phyloP scores from a whole-genome alignment of 2,329 filamentous ascomycete species.

The Cladosporium colombiae region DNA sequence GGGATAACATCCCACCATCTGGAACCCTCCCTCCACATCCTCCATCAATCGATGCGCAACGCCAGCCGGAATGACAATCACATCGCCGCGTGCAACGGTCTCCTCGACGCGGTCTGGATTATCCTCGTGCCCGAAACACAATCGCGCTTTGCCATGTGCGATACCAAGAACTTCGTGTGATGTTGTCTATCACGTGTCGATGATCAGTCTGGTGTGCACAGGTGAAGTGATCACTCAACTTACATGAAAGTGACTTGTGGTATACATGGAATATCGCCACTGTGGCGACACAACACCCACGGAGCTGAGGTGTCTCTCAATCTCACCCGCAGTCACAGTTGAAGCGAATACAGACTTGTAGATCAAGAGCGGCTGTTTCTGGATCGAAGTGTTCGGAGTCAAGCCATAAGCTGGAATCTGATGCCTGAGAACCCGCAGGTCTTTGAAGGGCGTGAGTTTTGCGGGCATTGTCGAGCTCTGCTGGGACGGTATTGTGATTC shows the following conservation, averaged over 20 bases:
- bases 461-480: not conserved
- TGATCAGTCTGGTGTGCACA: not conserved
- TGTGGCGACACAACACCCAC: constrained; percentile 61
- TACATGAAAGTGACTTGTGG: constrained; percentile 65
- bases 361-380: constrained; percentile 64
- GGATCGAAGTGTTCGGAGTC: constrained; percentile 66
- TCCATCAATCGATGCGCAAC: constrained; percentile 64
- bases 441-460: constrained; percentile 47
- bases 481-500: not conserved
- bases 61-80: constrained; percentile 66
- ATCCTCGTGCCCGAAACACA: constrained; percentile 67
- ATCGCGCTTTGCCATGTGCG: constrained; percentile 56
- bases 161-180: constrained; percentile 68
- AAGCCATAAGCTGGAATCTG: constrained; percentile 59
- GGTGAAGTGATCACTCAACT: not conserved
- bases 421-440: constrained; percentile 59
- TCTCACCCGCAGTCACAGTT: constrained; percentile 46
- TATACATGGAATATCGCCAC: constrained; percentile 71
- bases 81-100: constrained; percentile 60
- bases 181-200: constrained; percentile 37
- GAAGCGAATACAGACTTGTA: constrained; percentile 61
- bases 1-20: constrained; percentile 70
- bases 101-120: constrained; percentile 60
- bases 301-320: constrained; percentile 58
- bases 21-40: constrained; percentile 56